phyloP scores from a whole-genome alignment of 2,329 filamentous ascomycete species.

The Talaromyces amestolkiae region DNA sequence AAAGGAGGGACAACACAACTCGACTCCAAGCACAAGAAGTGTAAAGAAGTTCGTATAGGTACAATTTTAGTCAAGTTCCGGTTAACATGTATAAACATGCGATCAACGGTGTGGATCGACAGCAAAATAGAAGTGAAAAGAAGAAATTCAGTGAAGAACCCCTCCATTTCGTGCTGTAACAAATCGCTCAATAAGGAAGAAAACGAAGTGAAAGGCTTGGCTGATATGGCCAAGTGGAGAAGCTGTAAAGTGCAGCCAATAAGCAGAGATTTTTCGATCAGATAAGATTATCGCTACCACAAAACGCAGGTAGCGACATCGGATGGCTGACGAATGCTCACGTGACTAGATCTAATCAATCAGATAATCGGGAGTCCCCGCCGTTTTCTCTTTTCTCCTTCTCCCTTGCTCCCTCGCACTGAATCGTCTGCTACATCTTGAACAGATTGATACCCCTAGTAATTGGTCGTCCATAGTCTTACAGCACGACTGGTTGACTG shows the following conservation, averaged over 20 bases:
- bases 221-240: neutral
- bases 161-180: neutral
- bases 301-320: conserved; percentile 17
- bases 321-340: conserved; percentile 6
- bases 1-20: no score
- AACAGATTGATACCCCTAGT: no score
- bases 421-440: neutral
- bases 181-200: neutral
- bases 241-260: neutral
- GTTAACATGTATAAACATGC: neutral
- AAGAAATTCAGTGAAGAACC: neutral
- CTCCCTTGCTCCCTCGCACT: neutral
- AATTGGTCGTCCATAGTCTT: neutral
- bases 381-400: conserved; percentile 1
- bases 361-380: conserved; percentile 16
- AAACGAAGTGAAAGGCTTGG: neutral
- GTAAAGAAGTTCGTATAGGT: neutral
- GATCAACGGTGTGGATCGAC: neutral
- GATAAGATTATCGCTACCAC: conserved; percentile 17
- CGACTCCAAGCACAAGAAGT: no score
- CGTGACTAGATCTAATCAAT: conserved; percentile 19
- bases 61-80: neutral
- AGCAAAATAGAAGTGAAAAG: neutral
- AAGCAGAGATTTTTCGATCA: neutral
- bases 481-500: neutral